These are phyloP conservation scores for Coccomyxa subellipsoidea DNA, from an alignment of 163 green algal genomes.

Conservation along the genomic window DNA sequence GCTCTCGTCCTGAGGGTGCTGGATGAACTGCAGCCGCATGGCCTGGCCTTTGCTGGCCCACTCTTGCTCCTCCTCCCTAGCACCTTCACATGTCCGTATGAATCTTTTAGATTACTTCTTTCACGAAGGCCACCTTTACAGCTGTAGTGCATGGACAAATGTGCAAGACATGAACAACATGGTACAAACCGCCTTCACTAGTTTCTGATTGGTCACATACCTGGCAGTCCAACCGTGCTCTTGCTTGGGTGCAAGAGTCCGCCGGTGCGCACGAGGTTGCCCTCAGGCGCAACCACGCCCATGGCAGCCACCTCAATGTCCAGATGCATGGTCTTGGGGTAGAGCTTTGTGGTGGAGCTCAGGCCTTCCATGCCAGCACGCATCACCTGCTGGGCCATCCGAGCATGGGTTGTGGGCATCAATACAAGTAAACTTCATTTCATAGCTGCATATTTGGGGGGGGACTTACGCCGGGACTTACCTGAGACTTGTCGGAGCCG, in stretches of 20 bases:
- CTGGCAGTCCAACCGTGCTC: neutral
- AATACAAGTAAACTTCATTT: too few species aligned
- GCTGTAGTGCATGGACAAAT: too few species aligned
- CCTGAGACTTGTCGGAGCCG: conserved; percentile 16
- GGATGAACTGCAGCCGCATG: conserved; percentile 57
- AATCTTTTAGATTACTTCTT: too few species aligned
- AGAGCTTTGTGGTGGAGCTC: conserved; percentile 28
- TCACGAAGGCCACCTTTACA: too few species aligned
- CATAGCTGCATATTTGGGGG: neutral
- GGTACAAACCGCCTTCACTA: neutral
- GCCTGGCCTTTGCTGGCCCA: neutral
- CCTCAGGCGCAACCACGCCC: conserved; percentile 59
- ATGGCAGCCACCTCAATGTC: conserved; percentile 55
- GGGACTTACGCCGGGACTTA: neutral
- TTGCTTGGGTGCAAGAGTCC: neutral
- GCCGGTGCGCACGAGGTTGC: conserved; percentile 62
- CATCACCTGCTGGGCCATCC: conserved; percentile 27
- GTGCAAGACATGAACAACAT: too few species aligned
- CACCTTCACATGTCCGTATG: neutral
- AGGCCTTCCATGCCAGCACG: conserved; percentile 37
- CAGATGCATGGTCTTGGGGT: conserved; percentile 25
- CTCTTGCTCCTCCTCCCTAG: neutral
- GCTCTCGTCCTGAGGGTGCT: conserved; percentile 69
- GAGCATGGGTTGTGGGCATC: too few species aligned
- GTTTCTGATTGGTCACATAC: neutral